Evolutionary conservation across 176 grass and related monocot species (phyloP).

Genomic region (Aegilops sharonensis): DNA sequence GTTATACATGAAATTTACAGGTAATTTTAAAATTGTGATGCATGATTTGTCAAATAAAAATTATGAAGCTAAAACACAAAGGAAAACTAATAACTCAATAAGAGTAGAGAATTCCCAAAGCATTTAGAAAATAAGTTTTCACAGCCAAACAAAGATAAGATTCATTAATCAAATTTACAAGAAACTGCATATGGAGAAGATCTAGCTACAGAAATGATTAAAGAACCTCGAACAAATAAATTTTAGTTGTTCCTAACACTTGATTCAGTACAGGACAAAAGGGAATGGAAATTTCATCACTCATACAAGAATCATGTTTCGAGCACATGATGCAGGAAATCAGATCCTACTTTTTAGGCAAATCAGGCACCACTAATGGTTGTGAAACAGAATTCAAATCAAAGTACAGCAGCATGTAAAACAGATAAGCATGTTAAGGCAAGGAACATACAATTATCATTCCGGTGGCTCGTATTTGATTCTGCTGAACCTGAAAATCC

Average conservation of each 20-base stretch:
- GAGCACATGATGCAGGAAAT: background rate
- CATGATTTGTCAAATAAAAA: background rate
- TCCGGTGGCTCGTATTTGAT: slow-evolving; percentile 49
- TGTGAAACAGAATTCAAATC: slow-evolving; percentile 14
- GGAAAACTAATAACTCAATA: background rate
- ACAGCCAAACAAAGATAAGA: background rate
- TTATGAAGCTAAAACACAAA: background rate
- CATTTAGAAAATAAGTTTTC: background rate
- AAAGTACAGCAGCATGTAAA: slow-evolving; percentile 9
- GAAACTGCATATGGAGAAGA: background rate
- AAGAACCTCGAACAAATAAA: slow-evolving; percentile 14
- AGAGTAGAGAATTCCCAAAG: background rate
- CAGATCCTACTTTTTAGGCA: background rate
- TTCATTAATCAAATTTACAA: background rate
- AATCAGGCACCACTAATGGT: background rate
- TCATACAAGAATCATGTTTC: background rate
- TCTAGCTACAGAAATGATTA: background rate
- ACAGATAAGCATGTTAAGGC: slow-evolving; percentile 23
- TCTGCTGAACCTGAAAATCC: slow-evolving; percentile 41
- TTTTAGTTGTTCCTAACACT: background rate
- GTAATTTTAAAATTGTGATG: background rate
- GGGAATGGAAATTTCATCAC: background rate
- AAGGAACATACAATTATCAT: slow-evolving; percentile 70
- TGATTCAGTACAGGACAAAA: background rate
- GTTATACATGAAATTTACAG: background rate